These are phyloP conservation scores for Kwoniella pini DNA, from an alignment of 768 basidiomycete genomes.

Conservation along the genomic window DNA sequence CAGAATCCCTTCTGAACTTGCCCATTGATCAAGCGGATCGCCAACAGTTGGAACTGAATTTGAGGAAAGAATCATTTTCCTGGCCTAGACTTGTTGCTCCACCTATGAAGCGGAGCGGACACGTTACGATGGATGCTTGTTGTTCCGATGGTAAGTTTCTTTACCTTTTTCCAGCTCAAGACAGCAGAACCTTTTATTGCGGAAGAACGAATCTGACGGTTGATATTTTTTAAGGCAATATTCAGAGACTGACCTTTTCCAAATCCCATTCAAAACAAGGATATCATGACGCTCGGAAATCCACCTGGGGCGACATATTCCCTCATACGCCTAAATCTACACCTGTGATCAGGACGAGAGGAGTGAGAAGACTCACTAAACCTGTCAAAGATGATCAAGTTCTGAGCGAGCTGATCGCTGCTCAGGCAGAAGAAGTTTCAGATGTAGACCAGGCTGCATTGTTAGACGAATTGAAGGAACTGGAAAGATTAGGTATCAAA, in stretches of 20 bases:
- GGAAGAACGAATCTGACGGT: conserved; percentile 8
- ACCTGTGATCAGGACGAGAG: conserved; percentile 39
- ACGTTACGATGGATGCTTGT: conserved; percentile 88
- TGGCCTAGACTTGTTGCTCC: conserved; percentile 92
- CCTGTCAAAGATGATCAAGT: conserved; percentile 17
- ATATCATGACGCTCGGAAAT: conserved; percentile 93
- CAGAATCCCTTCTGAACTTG: neutral
- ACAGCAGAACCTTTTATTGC: neutral
- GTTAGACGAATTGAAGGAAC: conserved; percentile 1
- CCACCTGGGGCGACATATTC: conserved; percentile 91
- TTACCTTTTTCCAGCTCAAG: neutral
- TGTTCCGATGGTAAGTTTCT: conserved; percentile 67
- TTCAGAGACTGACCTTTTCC: conserved; percentile 87
- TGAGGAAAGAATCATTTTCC: conserved; percentile 73
- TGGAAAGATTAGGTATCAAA: conserved; percentile 18
- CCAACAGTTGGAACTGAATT: conserved; percentile 36
- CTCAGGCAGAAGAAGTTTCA: neutral
- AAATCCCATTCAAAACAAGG: conserved; percentile 93
- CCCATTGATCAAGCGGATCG: neutral
- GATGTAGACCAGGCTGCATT: neutral
- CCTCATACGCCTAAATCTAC: conserved; percentile 74
- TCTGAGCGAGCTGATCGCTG: conserved; percentile 6
- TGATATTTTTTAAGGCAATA: conserved; percentile 64
- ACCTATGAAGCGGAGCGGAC: conserved; percentile 88
- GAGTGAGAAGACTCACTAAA: conserved; percentile 42